Evolutionary conservation across 176 grass and related monocot species (phyloP), one percentile per base, ranked within the genome.

Genomic region (Carex littledalei): DNA sequence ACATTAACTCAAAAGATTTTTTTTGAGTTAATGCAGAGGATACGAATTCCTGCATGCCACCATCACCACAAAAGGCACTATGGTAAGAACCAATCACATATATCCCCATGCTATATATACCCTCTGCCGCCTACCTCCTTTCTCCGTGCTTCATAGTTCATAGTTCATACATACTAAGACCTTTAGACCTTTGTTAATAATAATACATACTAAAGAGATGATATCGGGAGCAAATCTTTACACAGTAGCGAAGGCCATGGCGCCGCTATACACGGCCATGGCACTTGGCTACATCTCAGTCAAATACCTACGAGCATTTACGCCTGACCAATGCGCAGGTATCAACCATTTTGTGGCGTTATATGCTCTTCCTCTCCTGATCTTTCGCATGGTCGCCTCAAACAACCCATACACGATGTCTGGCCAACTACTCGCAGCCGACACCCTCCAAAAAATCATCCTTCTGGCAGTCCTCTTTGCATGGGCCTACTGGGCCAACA

Each of bases 321-420:
- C 90, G 18, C 60, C 64, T 34, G 92, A 94, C 49, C 90, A 94
- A 63, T 97, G 94, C 65, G 89, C 87, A 1, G 92, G 94, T 12
- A 90, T 97, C 87, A 97, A 97, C 84, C 94, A 94, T 90, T 97
- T 93, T 81, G 90, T 94, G 14, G 92, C 92, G 12, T 59, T 93
- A 20, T 93, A 94, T 76, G 91, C 94, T 50, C 61, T 89, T 16
- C 91, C 94, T 0, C 84, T 94, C 3, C 87, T 97, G 62, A 91
- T 93, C 86, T 97, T 97, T 86, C 86, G 87, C 59, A 89, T 97
- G 87, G 84, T 97, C 15, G 77, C 95, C 79, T 88, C 91, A 79
- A 97, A 97, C 84, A 26, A 94, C 86, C 89, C 92, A 1, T 97
- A 93, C 79, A 14, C 21, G 72, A 97, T 97, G 95, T 91, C 89